A percentile compares a stretch with the other conserved stretches of the same genome.
These are phyloP conservation scores for Aspergillus olivimuriae DNA, from an alignment of 495 filamentous ascomycete genomes.

Conservation along the genomic window DNA sequence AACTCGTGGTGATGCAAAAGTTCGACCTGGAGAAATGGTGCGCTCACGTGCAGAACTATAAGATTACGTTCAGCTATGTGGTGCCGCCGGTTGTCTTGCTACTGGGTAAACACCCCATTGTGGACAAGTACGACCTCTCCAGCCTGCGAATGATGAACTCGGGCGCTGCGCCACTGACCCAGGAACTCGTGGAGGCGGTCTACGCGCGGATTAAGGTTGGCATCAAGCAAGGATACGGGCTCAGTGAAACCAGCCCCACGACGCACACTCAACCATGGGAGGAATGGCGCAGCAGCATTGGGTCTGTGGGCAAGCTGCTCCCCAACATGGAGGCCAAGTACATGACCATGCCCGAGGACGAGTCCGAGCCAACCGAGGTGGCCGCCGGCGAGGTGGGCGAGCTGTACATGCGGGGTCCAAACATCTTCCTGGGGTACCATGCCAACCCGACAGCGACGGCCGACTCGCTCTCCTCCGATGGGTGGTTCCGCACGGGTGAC, in stretches of 20 bases:
- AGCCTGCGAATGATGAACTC: constrained; percentile 79
- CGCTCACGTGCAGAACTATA: constrained; percentile 62
- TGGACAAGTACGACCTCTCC: constrained; percentile 75
- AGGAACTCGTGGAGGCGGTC: constrained; percentile 73
- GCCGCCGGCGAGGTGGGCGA: constrained; percentile 57
- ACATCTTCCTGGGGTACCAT: constrained; percentile 70
- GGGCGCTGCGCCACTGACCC: constrained; percentile 81
- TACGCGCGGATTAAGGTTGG: constrained; percentile 68
- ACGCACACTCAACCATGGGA: constrained; percentile 59
- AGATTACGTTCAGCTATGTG: constrained; percentile 72
- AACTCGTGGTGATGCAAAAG: constrained; percentile 68
- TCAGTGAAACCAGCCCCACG: constrained; percentile 66
- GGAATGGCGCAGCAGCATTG: constrained; percentile 71
- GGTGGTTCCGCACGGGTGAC: constrained; percentile 62
- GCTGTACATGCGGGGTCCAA: constrained; percentile 56
- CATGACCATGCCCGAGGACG: constrained; percentile 49
- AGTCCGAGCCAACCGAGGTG: constrained; percentile 51
- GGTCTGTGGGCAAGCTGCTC: constrained; percentile 72
- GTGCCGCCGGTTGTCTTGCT: constrained; percentile 82
- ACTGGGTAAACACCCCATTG: constrained; percentile 69
- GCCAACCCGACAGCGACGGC: constrained; percentile 62
- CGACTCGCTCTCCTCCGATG: constrained; percentile 53
- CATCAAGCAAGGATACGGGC: constrained; percentile 84
- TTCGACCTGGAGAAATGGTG: constrained; percentile 83
- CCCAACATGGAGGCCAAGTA: constrained; percentile 83